Base-by-base conservation (phyloP, 106 monocot species). In the Cymbidium sinense region DNA sequence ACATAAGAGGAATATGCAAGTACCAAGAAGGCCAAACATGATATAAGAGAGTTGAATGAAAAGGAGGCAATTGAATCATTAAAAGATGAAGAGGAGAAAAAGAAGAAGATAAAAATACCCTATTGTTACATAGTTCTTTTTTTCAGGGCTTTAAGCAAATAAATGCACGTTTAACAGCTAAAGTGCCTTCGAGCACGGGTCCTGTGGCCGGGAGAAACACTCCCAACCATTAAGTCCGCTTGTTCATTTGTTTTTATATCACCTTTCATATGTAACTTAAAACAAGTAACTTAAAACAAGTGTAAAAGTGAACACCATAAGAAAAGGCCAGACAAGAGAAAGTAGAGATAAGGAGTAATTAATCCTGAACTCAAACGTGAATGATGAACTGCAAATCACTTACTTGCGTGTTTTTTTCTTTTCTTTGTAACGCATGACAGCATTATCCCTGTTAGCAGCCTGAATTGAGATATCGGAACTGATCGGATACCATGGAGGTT, bases 371-470 rank as follows among this genome's bases (percentile, higher is more conserved):
- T 62, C 25, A 62, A 62, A 62, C 27, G 11, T 10, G 11, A 62
- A 62, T 61, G 7, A 41, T 4, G n/a, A 39, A 39, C 21, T 18
- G 43, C 41, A 21, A 34, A 62, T 25, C 25, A 81, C 96, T 89
- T 83, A 96, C 96, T 91, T 93, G 77, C 96, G 80, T 69, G 73
- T 73, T 86, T 96, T 96, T 86, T 93, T 96, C 86, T 96, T 96
- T 82, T 93, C 91, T 85, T 91, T 91, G 93, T 96, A 96, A 44
- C 96, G 91, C 74, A 82, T 88, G 21, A 96, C 86, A n/a, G 96
- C 96, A 76, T 75, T 91, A 54, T 88, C 87, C 79, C 96, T 87
- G 79, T 62, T 86, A 75, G 84, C 81, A 47, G 81, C 77, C 72
- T 84, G 55, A 39, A 75, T 83, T 55, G 89, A 76, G 34, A 81